phyloP scores from a whole-genome alignment of 805 yeast species.

The Candida hispaniensis region DNA sequence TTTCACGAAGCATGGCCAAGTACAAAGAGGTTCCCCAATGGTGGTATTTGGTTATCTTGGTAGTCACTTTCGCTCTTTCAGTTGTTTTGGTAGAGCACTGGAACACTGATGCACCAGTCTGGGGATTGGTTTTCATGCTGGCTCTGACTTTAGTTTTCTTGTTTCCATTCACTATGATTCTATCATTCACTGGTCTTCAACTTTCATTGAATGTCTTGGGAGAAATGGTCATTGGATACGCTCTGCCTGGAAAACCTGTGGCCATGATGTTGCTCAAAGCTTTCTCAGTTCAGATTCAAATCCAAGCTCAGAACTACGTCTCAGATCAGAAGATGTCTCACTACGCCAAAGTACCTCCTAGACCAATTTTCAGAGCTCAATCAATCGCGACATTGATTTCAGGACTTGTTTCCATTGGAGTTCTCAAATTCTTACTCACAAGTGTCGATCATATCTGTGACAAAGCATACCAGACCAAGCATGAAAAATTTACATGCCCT shows the following conservation, averaged over 20 bases:
- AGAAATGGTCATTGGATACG: slow-evolving; percentile 54
- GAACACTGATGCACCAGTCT: slow-evolving; percentile 42
- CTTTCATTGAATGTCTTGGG: slow-evolving; percentile 52
- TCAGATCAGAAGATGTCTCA: slow-evolving; percentile 51
- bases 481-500: slow-evolving; percentile 30
- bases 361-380: slow-evolving; percentile 42
- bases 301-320: slow-evolving; percentile 50
- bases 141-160: slow-evolving; percentile 47
- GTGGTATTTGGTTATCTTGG: slow-evolving; percentile 41
- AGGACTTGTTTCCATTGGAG: slow-evolving; percentile 27
- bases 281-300: slow-evolving; percentile 35
- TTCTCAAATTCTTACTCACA: slow-evolving; percentile 29
- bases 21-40: slow-evolving; percentile 45
- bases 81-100: slow-evolving; percentile 34
- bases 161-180: slow-evolving; percentile 50
- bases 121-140: slow-evolving; percentile 51
- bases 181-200: slow-evolving; percentile 47
- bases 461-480: slow-evolving; percentile 23
- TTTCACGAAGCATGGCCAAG: slow-evolving; percentile 38
- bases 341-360: slow-evolving; percentile 49
- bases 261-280: slow-evolving; percentile 44
- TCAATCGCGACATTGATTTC: slow-evolving; percentile 35
- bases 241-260: slow-evolving; percentile 48
- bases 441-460: slow-evolving; percentile 26
- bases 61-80: slow-evolving; percentile 36